A percentile compares a stretch with the other conserved stretches of the same genome.
These are phyloP conservation scores for Suillus ampliporus DNA, from an alignment of 768 basidiomycete genomes.

Conservation along the genomic window DNA sequence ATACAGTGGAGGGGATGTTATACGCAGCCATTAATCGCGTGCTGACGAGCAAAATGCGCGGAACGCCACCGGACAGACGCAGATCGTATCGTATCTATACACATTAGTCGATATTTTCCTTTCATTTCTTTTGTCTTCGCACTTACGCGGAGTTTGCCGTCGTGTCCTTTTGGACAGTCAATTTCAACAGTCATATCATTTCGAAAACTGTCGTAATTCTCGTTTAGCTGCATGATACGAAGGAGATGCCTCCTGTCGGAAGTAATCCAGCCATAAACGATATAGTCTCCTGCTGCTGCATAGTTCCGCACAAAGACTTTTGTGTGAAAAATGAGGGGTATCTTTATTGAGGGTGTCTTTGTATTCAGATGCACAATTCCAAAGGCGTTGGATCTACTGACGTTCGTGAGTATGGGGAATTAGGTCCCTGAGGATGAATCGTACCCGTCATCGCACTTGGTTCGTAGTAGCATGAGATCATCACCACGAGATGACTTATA, in stretches of 20 bases:
- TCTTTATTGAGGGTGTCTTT: slow-evolving; percentile 29
- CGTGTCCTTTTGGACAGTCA: slow-evolving; percentile 33
- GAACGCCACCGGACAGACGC: slow-evolving; percentile 31
- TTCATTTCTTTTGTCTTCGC: neutral
- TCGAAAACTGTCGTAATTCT: slow-evolving; percentile 26
- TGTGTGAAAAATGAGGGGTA: slow-evolving; percentile 32
- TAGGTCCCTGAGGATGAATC: slow-evolving; percentile 5
- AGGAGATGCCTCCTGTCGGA: slow-evolving; percentile 32
- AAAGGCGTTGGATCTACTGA: slow-evolving; percentile 18
- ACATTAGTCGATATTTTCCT: neutral
- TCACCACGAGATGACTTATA: slow-evolving; percentile 39
- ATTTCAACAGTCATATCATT: slow-evolving; percentile 31
- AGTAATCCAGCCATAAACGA: slow-evolving; percentile 33
- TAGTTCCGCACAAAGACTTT: slow-evolving; percentile 30
- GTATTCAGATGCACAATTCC: slow-evolving; percentile 35
- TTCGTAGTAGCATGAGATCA: slow-evolving; percentile 33
- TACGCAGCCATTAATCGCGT: slow-evolving; percentile 37
- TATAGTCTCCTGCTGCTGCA: slow-evolving; percentile 17
- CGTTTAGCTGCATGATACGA: slow-evolving; percentile 35
- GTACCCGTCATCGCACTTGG: slow-evolving; percentile 31
- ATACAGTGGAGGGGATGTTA: slow-evolving; percentile 17
- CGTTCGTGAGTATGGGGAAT: neutral
- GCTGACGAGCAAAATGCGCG: slow-evolving; percentile 26
- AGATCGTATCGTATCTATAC: slow-evolving; percentile 35
- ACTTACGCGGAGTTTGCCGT: slow-evolving; percentile 33